These are phyloP conservation scores for Lablab purpureus DNA, from an alignment of 306 rosid species.

Conservation along the genomic window DNA sequence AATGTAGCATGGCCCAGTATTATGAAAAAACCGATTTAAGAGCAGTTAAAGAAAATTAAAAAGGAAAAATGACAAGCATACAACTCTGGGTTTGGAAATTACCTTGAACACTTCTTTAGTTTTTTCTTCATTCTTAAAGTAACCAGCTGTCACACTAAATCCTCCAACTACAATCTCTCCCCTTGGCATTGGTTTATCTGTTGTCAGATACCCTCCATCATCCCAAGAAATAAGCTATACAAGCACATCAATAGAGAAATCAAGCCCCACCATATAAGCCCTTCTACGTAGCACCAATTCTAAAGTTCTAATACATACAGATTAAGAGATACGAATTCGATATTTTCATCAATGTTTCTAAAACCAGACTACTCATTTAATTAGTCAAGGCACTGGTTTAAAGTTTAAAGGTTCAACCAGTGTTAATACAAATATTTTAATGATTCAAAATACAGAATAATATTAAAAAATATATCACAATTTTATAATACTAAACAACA, in stretches of 20 bases:
- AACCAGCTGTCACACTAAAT: slow-evolving; percentile 81
- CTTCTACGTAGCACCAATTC: background rate
- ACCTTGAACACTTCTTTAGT: slow-evolving; percentile 91
- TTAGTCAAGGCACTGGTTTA: no score
- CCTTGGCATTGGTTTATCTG: slow-evolving; percentile 95
- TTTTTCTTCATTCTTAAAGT: slow-evolving; percentile 83
- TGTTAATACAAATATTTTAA: no score
- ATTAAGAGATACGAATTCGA: slow-evolving; percentile 18
- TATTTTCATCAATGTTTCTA: background rate
- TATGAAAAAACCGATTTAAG: slow-evolving; percentile 34
- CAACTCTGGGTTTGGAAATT: slow-evolving; percentile 24
- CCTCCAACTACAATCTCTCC: slow-evolving; percentile 95
- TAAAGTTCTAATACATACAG: slow-evolving; percentile 16
- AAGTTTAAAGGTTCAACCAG: no score
- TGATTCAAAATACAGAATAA: no score
- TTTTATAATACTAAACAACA: no score
- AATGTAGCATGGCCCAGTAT: slow-evolving; percentile 20
- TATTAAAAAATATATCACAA: no score
- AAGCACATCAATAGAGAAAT: slow-evolving; percentile 43
- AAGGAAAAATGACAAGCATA: slow-evolving; percentile 14
- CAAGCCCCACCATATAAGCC: slow-evolving; percentile 30
- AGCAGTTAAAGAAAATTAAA: slow-evolving; percentile 2
- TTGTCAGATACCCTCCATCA: slow-evolving; percentile 79
- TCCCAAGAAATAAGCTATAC: slow-evolving; percentile 95
- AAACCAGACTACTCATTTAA: no score